These are phyloP conservation scores for Plasmopara halstedii DNA, from an alignment of 352 stramenopile genomes.

Conservation along the genomic window DNA sequence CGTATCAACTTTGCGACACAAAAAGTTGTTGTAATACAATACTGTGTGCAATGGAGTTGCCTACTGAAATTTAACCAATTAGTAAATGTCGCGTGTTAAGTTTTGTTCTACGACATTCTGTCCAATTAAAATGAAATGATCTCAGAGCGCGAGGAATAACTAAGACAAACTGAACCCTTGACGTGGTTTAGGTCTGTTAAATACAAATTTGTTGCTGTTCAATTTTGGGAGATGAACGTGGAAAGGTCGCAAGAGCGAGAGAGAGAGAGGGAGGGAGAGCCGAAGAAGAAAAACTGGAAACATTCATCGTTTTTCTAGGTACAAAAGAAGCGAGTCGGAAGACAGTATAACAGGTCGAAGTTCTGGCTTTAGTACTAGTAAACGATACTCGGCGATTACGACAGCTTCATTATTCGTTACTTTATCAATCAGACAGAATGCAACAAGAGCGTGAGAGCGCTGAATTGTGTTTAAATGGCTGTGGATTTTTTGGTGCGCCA, in stretches of 20 bases:
- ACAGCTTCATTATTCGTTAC: not conserved
- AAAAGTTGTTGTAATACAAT: too few species aligned
- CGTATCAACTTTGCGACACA: too few species aligned
- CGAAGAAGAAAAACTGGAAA: conserved; percentile 7
- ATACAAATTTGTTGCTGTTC: conserved; percentile 1
- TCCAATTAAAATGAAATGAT: conserved; percentile 8
- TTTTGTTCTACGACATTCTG: conserved; percentile 1
- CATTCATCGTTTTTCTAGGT: conserved; percentile 64
- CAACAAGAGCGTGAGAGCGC: conserved; percentile 74
- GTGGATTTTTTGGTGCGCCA: conserved; percentile 67
- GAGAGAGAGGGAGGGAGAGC: conserved; percentile 9
- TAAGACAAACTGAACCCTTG: conserved; percentile 7
- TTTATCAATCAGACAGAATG: conserved; percentile 26
- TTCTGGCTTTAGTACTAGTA: conserved; percentile 2
- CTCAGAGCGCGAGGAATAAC: conserved; percentile 13
- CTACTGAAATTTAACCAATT: conserved; percentile 2
- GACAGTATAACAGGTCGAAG: conserved; percentile 4
- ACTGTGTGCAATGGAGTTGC: too few species aligned
- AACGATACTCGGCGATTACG: not conserved
- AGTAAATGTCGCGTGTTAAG: not conserved
- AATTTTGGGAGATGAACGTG: conserved; percentile 3
- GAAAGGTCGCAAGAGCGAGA: conserved; percentile 17
- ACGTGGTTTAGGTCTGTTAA: not conserved
- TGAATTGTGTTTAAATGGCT: conserved; percentile 67
- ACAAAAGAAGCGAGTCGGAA: conserved; percentile 22